A percentile compares a stretch with the other conserved stretches of the same genome.
Evolutionary conservation across 2,329 filamentous ascomycete species (phyloP).

Genomic region (Rutstroemia sydowiana): DNA sequence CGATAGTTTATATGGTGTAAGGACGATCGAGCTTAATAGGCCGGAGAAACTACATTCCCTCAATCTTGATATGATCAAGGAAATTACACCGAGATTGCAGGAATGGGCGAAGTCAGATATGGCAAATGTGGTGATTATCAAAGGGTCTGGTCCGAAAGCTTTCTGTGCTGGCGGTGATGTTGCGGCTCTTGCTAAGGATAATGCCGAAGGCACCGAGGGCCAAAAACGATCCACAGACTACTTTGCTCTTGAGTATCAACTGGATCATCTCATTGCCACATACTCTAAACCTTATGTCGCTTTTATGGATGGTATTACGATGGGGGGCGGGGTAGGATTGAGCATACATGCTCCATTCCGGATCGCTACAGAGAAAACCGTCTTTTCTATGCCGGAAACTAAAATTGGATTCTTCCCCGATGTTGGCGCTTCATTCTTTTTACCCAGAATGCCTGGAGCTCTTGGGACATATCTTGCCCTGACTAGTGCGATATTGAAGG

Average conservation of each 20-base stretch:
- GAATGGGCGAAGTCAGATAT: conserved; percentile 96
- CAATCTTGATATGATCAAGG: conserved; percentile 88
- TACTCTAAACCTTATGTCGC: conserved; percentile 90
- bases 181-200: conserved; percentile 65
- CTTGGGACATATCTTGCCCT: conserved; percentile 89
- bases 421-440: conserved; percentile 92
- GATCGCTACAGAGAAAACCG: conserved; percentile 89
- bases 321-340: conserved; percentile 94
- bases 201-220: conserved; percentile 59
- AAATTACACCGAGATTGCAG: conserved; percentile 80
- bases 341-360: conserved; percentile 93
- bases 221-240: conserved; percentile 72
- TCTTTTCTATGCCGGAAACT: conserved; percentile 98
- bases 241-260: conserved; percentile 91
- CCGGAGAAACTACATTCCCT: conserved; percentile 88
- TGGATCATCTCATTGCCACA: conserved; percentile 91
- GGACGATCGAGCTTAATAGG: conserved; percentile 89
- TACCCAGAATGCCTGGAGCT: conserved; percentile 79
- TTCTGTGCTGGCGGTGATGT: conserved; percentile 96
- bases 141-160: conserved; percentile 76
- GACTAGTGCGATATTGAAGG: conserved; percentile 76
- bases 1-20: conserved; percentile 78
- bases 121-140: conserved; percentile 87
- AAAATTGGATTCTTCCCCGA: conserved; percentile 98
- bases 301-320: conserved; percentile 96